Conservation (phyloP, 441 rosid species). For the Manihot esculenta region DNA sequence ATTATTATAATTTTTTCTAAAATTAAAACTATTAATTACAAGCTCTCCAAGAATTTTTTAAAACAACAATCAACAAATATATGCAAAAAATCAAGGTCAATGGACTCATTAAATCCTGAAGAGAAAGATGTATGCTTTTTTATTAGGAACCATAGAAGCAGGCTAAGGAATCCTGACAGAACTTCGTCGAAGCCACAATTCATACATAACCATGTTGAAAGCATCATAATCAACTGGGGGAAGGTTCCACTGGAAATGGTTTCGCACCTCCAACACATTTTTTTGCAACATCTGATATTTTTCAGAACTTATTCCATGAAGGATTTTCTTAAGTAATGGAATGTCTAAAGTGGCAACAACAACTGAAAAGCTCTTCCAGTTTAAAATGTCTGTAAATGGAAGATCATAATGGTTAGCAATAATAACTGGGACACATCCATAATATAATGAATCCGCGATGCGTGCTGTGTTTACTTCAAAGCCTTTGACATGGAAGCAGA, state of each 20-base stretch:
- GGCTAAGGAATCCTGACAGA: conserved; percentile 29
- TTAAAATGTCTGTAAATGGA: conserved; percentile 54
- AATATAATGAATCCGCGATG: conserved; percentile 48
- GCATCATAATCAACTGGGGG: conserved; percentile 48
- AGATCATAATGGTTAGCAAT: conserved; percentile 66
- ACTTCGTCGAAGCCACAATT: conserved; percentile 60
- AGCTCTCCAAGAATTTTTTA: background rate
- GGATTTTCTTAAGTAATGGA: conserved; percentile 52
- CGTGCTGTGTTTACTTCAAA: conserved; percentile 69
- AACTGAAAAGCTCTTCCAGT: conserved; percentile 59
- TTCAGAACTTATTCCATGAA: conserved; percentile 32
- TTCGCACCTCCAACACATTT: conserved; percentile 53
- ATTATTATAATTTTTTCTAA: too few species aligned
- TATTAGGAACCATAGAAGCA: conserved; percentile 3
- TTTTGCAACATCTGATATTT: conserved; percentile 31
- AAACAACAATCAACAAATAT: background rate
- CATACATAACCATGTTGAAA: conserved; percentile 61
- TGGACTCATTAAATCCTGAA: background rate
- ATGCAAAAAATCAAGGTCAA: conserved; percentile 11
- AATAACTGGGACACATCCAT: conserved; percentile 59
- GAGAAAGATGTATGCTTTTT: background rate
- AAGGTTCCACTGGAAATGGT: conserved; percentile 61
- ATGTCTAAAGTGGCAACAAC: conserved; percentile 53
- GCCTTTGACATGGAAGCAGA: conserved; percentile 69
- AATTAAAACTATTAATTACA: too few species aligned